Evolutionary conservation across 176 grass and related monocot genomes (phyloP).

Genomic region (Zizania latifolia): DNA sequence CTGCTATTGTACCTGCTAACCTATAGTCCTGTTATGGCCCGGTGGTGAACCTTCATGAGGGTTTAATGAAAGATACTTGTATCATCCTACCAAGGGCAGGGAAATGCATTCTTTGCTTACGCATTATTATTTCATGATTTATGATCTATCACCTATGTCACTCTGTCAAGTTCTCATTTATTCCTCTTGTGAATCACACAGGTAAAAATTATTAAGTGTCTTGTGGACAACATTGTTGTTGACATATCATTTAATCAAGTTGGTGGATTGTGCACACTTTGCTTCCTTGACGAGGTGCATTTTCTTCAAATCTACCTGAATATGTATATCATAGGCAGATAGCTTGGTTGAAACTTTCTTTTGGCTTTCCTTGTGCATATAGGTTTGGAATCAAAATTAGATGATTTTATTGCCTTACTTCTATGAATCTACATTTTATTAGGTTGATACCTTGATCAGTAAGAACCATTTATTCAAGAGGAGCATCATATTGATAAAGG

Average conservation of each 20-base stretch:
- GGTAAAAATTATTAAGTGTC: constrained; percentile 98
- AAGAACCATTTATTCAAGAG: constrained; percentile 88
- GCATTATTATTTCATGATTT: background rate
- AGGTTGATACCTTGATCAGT: constrained; percentile 69
- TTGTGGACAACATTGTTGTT: constrained; percentile 96
- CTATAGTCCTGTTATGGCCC: background rate
- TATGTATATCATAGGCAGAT: background rate
- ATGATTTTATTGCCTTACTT: constrained; percentile 37
- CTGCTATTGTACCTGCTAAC: background rate
- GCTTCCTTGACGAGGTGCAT: constrained; percentile 90
- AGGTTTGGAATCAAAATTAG: background rate
- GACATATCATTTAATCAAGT: constrained; percentile 98
- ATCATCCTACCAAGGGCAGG: background rate
- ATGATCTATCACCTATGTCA: constrained; percentile 3
- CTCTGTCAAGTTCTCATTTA: constrained; percentile 1
- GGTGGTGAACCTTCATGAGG: background rate
- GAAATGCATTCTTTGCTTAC: background rate
- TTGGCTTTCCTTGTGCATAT: constrained; percentile 14
- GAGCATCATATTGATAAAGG: constrained; percentile 96
- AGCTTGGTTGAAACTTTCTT: background rate
- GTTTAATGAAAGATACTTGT: background rate
- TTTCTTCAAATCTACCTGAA: constrained; percentile 16
- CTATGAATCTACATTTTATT: constrained; percentile 34
- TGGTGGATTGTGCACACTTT: constrained; percentile 92
- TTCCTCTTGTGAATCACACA: constrained; percentile 44